These are phyloP conservation scores for Millerago galiae DNA, from an alignment of 805 yeast species.

Conservation along the genomic window DNA sequence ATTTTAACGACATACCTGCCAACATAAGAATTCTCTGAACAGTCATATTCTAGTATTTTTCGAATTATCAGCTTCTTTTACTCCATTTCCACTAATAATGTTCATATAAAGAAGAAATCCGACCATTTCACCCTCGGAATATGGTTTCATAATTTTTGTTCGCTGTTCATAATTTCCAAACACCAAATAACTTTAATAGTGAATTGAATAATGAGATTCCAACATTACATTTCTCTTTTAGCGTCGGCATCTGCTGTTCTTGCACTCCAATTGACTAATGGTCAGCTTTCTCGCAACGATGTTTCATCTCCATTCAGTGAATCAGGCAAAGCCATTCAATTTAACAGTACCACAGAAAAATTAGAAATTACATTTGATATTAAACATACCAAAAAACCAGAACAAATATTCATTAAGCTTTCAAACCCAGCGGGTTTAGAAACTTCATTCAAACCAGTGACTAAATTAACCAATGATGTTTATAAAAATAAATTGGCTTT, in stretches of 20 bases:
- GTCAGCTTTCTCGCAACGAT: slow-evolving; percentile 4
- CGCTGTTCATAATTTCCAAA: too few relatives aligned
- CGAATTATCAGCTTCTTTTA: too few relatives aligned
- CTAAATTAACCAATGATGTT: slow-evolving; percentile 8
- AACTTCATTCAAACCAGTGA: slow-evolving; percentile 20
- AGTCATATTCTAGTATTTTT: too few relatives aligned
- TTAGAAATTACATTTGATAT: slow-evolving; percentile 17
- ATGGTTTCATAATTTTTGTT: too few relatives aligned
- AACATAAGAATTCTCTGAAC: too few relatives aligned
- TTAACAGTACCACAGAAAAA: slow-evolving; percentile 12
- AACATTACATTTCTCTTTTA: slow-evolving; percentile 8
- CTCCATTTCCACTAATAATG: too few relatives aligned
- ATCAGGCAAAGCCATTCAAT: slow-evolving; percentile 9
- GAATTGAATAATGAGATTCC: slow-evolving; percentile 13
- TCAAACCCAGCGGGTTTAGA: slow-evolving; percentile 18
- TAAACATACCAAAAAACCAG: slow-evolving; percentile 15
- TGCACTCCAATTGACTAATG: slow-evolving; percentile 16
- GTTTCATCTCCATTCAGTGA: background rate
- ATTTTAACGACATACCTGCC: too few relatives aligned
- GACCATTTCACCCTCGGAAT: too few relatives aligned
- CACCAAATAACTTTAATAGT: too few relatives aligned
- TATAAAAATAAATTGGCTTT: slow-evolving; percentile 13
- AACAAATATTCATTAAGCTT: slow-evolving; percentile 19
- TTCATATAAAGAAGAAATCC: too few relatives aligned
- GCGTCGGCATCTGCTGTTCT: slow-evolving; percentile 9